Conservation (phyloP, 2,329 filamentous ascomycete genomes). For the Colletotrichum chlorophyti region DNA sequence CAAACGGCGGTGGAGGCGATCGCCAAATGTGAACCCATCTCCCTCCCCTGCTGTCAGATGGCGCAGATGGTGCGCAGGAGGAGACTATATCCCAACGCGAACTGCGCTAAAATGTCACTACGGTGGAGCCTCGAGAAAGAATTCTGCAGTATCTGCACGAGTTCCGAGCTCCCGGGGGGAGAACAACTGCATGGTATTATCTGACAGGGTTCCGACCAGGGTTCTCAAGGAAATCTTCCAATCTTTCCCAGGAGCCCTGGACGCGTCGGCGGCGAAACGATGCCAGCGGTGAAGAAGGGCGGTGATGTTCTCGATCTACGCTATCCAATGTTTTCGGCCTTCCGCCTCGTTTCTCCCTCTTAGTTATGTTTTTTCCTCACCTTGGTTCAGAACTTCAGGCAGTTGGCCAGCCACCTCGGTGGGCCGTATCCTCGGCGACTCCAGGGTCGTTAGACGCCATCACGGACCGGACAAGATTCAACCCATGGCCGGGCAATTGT, state of each 20-base stretch:
- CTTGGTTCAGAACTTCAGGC: constrained; percentile 13
- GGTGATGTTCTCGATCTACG: constrained; percentile 9
- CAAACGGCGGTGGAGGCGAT: constrained; percentile 26
- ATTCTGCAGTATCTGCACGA: constrained; percentile 22
- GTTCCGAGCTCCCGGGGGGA: constrained; percentile 19
- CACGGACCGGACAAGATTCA: background rate
- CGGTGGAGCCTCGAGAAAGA: constrained; percentile 4
- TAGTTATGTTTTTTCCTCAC: too few relatives aligned
- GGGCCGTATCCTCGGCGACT: constrained; percentile 23
- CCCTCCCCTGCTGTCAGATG: constrained; percentile 5
- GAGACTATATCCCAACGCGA: constrained; percentile 8
- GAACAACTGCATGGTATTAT: background rate
- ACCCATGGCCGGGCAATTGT: background rate
- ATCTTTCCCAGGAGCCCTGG: constrained; percentile 4
- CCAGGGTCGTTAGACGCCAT: background rate
- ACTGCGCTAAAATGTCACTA: constrained; percentile 24
- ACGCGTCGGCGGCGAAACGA: constrained; percentile 20
- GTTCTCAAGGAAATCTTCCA: constrained; percentile 4
- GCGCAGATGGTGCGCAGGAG: background rate
- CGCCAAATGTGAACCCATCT: constrained; percentile 12
- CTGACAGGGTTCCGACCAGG: constrained; percentile 3
- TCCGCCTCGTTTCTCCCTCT: constrained; percentile 7
- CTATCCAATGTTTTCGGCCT: constrained; percentile 18
- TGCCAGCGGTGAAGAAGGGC: constrained; percentile 17
- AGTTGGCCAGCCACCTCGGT: constrained; percentile 24